A percentile compares a stretch with the other conserved stretches of the same genome.
Conservation (phyloP, 2,329 filamentous ascomycete genomes). For the Leptosphaerulina australis region DNA sequence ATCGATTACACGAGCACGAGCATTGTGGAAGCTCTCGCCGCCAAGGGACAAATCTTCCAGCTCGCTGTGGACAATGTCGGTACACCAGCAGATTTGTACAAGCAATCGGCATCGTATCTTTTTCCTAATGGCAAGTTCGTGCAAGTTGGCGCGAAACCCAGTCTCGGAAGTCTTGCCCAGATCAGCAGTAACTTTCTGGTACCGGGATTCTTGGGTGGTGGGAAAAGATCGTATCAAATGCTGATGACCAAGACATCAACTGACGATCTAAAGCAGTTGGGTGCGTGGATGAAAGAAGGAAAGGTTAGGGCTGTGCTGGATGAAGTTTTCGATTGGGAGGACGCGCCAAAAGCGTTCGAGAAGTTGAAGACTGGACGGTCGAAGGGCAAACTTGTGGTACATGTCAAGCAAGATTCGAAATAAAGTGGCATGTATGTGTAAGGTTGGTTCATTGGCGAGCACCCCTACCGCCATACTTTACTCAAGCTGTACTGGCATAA, state of each 20-base stretch:
- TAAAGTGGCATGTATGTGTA: not conserved
- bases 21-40: slow-evolving; percentile 55
- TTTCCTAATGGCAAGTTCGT: slow-evolving; percentile 56
- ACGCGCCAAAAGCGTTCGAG: slow-evolving; percentile 63
- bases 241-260: slow-evolving; percentile 47
- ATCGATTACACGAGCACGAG: slow-evolving; percentile 64
- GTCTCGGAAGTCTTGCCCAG: slow-evolving; percentile 32
- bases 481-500: too few species aligned
- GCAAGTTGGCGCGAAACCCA: slow-evolving; percentile 32
- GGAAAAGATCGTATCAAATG: slow-evolving; percentile 53
- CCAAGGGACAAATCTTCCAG: slow-evolving; percentile 57
- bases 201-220: slow-evolving; percentile 59
- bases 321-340: slow-evolving; percentile 60
- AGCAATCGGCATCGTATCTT: slow-evolving; percentile 59
- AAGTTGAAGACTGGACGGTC: slow-evolving; percentile 62
- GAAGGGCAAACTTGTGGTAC: slow-evolving; percentile 64
- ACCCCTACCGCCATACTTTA: too few species aligned
- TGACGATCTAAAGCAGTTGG: slow-evolving; percentile 59
- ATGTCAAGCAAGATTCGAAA: slow-evolving; percentile 33
- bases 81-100: slow-evolving; percentile 58
- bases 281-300: slow-evolving; percentile 62
- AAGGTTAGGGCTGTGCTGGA: slow-evolving; percentile 65
- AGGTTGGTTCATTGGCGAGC: too few species aligned
- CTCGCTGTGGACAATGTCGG: slow-evolving; percentile 66
- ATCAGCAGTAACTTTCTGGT: slow-evolving; percentile 50